Evolutionary conservation across 1,284 basidiomycete species (phyloP), one percentile per base, ranked within the genome.

Genomic region (Ustilago tritici): DNA sequence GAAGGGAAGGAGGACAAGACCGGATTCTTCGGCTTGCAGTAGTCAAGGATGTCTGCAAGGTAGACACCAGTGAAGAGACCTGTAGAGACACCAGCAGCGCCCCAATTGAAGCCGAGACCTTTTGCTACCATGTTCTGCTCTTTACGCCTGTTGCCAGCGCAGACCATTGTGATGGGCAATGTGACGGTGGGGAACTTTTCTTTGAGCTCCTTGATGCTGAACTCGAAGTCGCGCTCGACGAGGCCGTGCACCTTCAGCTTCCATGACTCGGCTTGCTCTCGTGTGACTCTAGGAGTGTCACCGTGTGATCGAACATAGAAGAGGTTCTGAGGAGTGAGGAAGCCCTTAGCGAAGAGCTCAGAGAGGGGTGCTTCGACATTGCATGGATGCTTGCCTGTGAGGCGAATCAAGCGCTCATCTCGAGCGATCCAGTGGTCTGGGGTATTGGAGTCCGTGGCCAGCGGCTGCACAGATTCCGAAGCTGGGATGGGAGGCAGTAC

Each of bases 251-350:
- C 84, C 35, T 85, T 84, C 23, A 92, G 73, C 61, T 85, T 88
- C 91, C 91, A 92, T 17, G 87, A 80, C 3, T 80, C 78, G 6
- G 88, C 87, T 23, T 84, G 82, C 10, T 88, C 84, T 4, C 84
- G 83, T 23, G 88, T 86, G 23, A 91, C 87, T 19, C 85, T 82
- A 0, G 91, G 91, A 2, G 91, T 91, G 2, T 90, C 89, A 17
- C 91, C 91, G 78, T 92, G 91, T 72, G 90, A 91, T 23, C 91
- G 89, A 19, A 92, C 91, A 79, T 89, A 92, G 84, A 91, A 90
- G n/a, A 92, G 87, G 68, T 89, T 88, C 46, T 88, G 88, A 0
- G 91, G 90, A 0, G 91, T 92, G 55, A 92, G 79, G 81, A 92
- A 92, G 19, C 91, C 88, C 4, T 88, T 86, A 9, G 86, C 78